phyloP scores from a whole-genome alignment of 305 asterid species.

The Fraxinus sp. region DNA sequence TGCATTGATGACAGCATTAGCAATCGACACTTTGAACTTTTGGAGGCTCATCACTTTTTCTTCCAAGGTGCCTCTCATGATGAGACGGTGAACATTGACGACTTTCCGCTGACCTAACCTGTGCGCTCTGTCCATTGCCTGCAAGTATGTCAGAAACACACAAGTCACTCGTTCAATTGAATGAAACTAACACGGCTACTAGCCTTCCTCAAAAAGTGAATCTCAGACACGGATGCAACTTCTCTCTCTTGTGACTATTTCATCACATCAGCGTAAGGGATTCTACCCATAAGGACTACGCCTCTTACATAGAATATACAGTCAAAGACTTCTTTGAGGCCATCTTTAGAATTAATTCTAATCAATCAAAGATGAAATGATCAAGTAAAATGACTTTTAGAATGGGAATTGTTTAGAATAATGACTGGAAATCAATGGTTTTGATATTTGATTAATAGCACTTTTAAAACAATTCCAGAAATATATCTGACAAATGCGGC shows the following conservation, averaged over 20 bases:
- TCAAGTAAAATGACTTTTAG: background rate
- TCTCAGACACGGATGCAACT: background rate
- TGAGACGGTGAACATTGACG: slow-evolving; percentile 93
- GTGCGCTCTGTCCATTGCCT: slow-evolving; percentile 99
- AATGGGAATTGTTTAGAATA: background rate
- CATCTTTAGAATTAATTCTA: background rate
- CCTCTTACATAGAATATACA: background rate
- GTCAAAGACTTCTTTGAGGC: background rate
- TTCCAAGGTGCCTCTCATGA: slow-evolving; percentile 99
- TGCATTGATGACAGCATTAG: slow-evolving; percentile 94
- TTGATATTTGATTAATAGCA: background rate
- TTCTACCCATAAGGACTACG: background rate
- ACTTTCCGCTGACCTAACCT: slow-evolving; percentile 96
- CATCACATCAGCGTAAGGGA: background rate
- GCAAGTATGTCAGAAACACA: slow-evolving; percentile 29
- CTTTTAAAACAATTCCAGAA: background rate
- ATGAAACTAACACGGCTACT: background rate
- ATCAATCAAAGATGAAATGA: background rate
- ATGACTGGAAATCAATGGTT: background rate
- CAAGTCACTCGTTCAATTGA: background rate
- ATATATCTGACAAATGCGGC: background rate
- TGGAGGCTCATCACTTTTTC: slow-evolving; percentile 99
- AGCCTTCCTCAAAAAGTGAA: background rate
- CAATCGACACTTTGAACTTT: slow-evolving; percentile 91
- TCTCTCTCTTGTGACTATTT: background rate